Evolutionary conservation across 75 land plant species (phyloP), one percentile per base, ranked within the genome.

Genomic region (Pinus taeda): DNA sequence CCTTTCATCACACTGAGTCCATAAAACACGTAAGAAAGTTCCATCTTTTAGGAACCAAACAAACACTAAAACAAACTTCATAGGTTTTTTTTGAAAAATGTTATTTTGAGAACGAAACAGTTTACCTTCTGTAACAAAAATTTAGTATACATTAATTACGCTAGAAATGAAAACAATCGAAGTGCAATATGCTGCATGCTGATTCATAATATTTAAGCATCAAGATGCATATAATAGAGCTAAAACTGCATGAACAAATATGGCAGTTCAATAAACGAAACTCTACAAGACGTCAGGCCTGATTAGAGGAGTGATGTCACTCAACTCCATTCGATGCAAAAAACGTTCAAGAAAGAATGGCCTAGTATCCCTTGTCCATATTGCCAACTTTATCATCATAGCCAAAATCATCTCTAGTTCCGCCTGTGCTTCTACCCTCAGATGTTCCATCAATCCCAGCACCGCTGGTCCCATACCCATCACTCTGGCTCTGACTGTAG

Each of bases 311-410:
- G 53, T 8, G 11, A 6, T 7, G 53, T 0, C 53, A 45, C 53
- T 45, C 53, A 8, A 37, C 18, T 69, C 65, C 49, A 9, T 18
- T 15, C n/a, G 36, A 36, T 42, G 72, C 22, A 67, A 67, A 67
- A 26, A 67, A 39, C n/a, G 12, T 42, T 37, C 29, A 2, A 39
- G 71, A 45, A 49, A 49, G 22, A 39, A 39, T 21, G 42, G 36
- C 45, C n/a, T 69, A 69, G n/a, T 69, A 69, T 42, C 72, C 53
- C 72, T 42, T 69, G 72, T 53, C 72, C 53, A 42, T n/a, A n/a
- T 69, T 17, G 53, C 55, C 21, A 39, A 69, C 49, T 42, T 18
- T 69, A 69, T 42, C 49, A 39, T 69, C 72, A 20, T 42, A 42
- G 9, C 72, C 72, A 15, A 21, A 3, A 11, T n/a, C 49, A 49